phyloP scores from a whole-genome alignment of 2,329 filamentous ascomycete species.

The Talaromyces funiculosus region DNA sequence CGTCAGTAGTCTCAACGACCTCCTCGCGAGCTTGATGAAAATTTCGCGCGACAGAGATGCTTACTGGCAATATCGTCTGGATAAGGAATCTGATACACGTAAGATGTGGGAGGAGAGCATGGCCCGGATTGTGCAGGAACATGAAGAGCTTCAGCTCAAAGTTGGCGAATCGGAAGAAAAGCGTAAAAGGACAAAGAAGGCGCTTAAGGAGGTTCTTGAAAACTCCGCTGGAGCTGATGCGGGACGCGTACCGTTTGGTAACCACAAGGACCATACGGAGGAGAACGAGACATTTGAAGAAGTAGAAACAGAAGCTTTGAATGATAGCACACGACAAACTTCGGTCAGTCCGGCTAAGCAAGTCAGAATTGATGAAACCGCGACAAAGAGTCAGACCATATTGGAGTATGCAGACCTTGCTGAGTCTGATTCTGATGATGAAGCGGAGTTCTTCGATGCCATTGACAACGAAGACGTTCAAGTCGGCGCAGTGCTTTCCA shows the following conservation, averaged over 20 bases:
- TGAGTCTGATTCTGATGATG: conserved; percentile 69
- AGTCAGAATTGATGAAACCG: not conserved
- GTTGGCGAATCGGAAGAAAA: conserved; percentile 89
- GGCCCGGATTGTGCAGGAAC: conserved; percentile 91
- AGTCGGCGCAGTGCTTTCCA: conserved; percentile 54
- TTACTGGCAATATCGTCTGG: conserved; percentile 93
- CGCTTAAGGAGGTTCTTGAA: conserved; percentile 79
- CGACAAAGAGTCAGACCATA: conserved; percentile 56
- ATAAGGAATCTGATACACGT: conserved; percentile 84
- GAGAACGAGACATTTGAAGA: not conserved
- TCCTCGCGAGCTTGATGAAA: conserved; percentile 80
- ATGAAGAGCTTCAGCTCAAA: conserved; percentile 81
- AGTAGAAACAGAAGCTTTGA: not conserved
- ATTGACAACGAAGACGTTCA: conserved; percentile 90
- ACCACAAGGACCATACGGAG: not conserved
- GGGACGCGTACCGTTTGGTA: not conserved
- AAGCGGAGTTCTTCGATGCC: conserved; percentile 95
- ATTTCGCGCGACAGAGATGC: conserved; percentile 92
- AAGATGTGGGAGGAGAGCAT: conserved; percentile 99
- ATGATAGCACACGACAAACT: not conserved
- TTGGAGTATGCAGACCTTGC: conserved; percentile 69
- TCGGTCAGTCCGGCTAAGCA: not conserved
- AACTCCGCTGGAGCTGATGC: conserved; percentile 21
- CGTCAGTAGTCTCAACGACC: conserved; percentile 75
- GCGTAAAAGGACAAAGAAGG: conserved; percentile 80